Percentiles rank a stretch among this genome's conserved stretches.
Conservation (phyloP, 2,329 filamentous ascomycete species). For the Gliomastix tumulicola region DNA sequence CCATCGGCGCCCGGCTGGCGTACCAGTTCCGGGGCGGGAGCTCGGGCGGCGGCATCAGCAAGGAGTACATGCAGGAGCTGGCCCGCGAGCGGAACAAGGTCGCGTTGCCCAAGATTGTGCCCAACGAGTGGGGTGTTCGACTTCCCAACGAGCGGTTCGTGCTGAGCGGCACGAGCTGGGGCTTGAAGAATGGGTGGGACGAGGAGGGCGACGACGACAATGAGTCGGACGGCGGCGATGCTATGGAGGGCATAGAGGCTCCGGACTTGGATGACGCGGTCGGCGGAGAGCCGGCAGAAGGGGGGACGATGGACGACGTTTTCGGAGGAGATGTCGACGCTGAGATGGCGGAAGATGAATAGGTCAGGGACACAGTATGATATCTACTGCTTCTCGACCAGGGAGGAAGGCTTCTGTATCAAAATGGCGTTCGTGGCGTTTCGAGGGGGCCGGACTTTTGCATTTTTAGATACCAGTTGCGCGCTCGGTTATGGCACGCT, state of each 20-base stretch:
- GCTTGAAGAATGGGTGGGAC: constrained; percentile 52
- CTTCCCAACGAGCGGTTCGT: constrained; percentile 64
- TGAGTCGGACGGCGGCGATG: constrained; percentile 31
- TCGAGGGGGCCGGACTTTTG: too few species aligned
- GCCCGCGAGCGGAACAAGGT: constrained; percentile 64
- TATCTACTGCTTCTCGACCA: too few species aligned
- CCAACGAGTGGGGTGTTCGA: constrained; percentile 61
- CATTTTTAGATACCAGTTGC: too few species aligned
- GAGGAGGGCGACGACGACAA: constrained; percentile 36
- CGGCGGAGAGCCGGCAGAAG: constrained; percentile 38
- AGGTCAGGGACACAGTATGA: too few species aligned
- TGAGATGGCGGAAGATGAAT: constrained; percentile 42
- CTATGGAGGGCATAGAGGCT: constrained; percentile 40
- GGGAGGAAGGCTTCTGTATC: too few species aligned
- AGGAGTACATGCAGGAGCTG: constrained; percentile 73
- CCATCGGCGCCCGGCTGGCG: constrained; percentile 60
- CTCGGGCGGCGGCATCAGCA: constrained; percentile 49
- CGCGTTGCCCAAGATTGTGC: constrained; percentile 53
- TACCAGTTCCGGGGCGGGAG: constrained; percentile 60
- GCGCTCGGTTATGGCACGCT: too few species aligned
- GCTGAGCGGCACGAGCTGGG: constrained; percentile 59
- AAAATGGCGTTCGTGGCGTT: too few species aligned
- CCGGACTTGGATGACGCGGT: constrained; percentile 31
- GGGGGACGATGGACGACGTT: constrained; percentile 46
- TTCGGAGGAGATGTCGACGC: constrained; percentile 48